These are phyloP conservation scores for Serendipita vermifera DNA, from an alignment of 768 basidiomycete genomes.

Conservation along the genomic window DNA sequence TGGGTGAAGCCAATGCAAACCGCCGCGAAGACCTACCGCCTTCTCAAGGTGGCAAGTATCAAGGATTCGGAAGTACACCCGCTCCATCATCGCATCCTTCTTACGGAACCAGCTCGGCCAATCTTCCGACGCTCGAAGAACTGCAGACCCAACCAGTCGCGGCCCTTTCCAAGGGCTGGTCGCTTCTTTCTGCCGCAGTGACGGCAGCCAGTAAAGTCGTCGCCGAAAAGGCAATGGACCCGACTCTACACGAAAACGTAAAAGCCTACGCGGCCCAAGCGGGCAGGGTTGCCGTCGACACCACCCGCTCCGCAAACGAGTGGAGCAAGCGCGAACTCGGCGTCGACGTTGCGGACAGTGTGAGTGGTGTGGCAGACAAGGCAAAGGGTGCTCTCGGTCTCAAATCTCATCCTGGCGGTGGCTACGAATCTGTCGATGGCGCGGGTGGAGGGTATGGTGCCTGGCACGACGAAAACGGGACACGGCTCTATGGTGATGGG, in stretches of 20 bases:
- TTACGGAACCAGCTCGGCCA: constrained; percentile 59
- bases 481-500: constrained; percentile 13
- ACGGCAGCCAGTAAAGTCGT: constrained; percentile 66
- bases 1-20: constrained; percentile 70
- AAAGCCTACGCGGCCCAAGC: constrained; percentile 38
- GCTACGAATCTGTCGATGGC: constrained; percentile 35
- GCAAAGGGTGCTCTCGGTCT: constrained; percentile 47
- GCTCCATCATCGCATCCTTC: constrained; percentile 54
- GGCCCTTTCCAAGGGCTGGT: constrained; percentile 91
- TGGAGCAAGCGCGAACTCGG: constrained; percentile 70
- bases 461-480: constrained; percentile 13
- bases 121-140: constrained; percentile 65
- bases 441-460: constrained; percentile 15
- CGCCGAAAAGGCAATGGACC: constrained; percentile 66
- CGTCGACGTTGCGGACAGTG: constrained; percentile 70
- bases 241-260: constrained; percentile 61
- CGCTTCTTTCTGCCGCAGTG: constrained; percentile 79
- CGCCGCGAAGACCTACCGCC: constrained; percentile 75
- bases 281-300: constrained; percentile 46
- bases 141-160: constrained; percentile 76
- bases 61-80: constrained; percentile 86
- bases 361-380: constrained; percentile 53
- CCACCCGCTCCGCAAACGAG: constrained; percentile 54
- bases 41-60: constrained; percentile 85
- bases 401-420: constrained; percentile 35